phyloP scores from a whole-genome alignment of 2,329 filamentous ascomycete species.

The Botrytis squamosa region DNA sequence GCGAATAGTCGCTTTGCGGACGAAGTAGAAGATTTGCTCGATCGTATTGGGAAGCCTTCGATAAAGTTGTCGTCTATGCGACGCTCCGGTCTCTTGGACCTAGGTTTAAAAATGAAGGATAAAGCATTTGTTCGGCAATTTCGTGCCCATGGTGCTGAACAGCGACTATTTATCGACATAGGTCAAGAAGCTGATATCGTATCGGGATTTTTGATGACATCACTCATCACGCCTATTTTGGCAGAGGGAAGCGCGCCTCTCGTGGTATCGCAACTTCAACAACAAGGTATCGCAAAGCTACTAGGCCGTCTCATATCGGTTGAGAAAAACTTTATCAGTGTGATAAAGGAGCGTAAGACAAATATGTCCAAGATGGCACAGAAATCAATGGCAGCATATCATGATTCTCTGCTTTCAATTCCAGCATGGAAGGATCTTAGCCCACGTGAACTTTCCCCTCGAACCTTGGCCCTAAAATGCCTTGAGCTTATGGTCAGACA shows the following conservation, averaged over 20 bases:
- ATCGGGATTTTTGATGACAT: slow-evolving; percentile 62
- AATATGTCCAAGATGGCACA: slow-evolving; percentile 69
- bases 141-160: slow-evolving; percentile 69
- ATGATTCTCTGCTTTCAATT: slow-evolving; percentile 51
- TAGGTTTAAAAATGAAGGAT: slow-evolving; percentile 58
- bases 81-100: slow-evolving; percentile 58
- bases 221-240: slow-evolving; percentile 62
- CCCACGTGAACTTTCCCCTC: slow-evolving; percentile 57
- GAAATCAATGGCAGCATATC: slow-evolving; percentile 54
- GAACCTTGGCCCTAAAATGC: slow-evolving; percentile 61
- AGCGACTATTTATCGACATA: slow-evolving; percentile 63
- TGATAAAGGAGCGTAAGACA: slow-evolving; percentile 63
- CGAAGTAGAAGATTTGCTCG: slow-evolving; percentile 62
- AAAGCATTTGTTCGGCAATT: slow-evolving; percentile 68
- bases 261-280: slow-evolving; percentile 55
- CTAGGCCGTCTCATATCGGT: slow-evolving; percentile 55
- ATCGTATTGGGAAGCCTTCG: slow-evolving; percentile 55
- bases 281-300: slow-evolving; percentile 54
- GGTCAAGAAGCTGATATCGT: slow-evolving; percentile 59
- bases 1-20: slow-evolving; percentile 66
- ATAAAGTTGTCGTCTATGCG: slow-evolving; percentile 51
- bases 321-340: slow-evolving; percentile 54
- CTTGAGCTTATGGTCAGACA: slow-evolving; percentile 58
- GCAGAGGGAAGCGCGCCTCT: slow-evolving; percentile 59
- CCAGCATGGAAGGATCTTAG: slow-evolving; percentile 59